Evolutionary conservation across 78 protist genomes (phyloP), one percentile per base, ranked within the genome.

Genomic region (Diacronema lutheri): DNA sequence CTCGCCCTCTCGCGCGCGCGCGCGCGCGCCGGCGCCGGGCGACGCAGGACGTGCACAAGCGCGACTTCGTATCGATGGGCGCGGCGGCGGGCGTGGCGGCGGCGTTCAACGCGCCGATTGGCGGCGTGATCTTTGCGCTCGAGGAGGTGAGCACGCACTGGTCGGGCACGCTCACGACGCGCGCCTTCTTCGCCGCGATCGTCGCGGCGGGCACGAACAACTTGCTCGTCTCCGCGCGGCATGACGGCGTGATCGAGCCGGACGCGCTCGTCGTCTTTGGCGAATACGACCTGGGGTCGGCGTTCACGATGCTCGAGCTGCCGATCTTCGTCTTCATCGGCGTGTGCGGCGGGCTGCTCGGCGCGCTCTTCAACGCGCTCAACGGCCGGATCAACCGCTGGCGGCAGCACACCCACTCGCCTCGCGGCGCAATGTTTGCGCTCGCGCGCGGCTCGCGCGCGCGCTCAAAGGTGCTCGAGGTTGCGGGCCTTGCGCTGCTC

Each of bases 71-170:
- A 25, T 84, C 95, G n/a, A 73, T 86, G 3, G 98, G 98, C 7
- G 96, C 98, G 0, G 98, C 98, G 1, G 95, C 97, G 1, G 98
- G 98, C 66, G 94, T 96, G 16, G 68, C 96, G 0, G 96, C 97
- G 4, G 97, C 98, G 29, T 96, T 96, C 65, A 96, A 97, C 35
- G 96, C 98, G 5, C 97, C 98, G 11, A 89, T 95, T 66, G 98
- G 97, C 19, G 98, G 98, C 44, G 94, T 93, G 0, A 83, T 96
- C 69, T 96, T 95, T 40, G 35, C 92, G 12, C 78, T 96, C 38
- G 98, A 96, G 71, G 98, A 96, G 41, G 96, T 86, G 19, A 72
- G 93, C 14, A 90, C 95, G 20, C 87, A 89, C 74, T 95, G 96
- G 96, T 57, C 60, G n/a, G 84, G 65, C 31, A 80, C 76, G 64